Base-by-base conservation (phyloP, 176 grass and related monocot genomes). In the Thalia dealbata region DNA sequence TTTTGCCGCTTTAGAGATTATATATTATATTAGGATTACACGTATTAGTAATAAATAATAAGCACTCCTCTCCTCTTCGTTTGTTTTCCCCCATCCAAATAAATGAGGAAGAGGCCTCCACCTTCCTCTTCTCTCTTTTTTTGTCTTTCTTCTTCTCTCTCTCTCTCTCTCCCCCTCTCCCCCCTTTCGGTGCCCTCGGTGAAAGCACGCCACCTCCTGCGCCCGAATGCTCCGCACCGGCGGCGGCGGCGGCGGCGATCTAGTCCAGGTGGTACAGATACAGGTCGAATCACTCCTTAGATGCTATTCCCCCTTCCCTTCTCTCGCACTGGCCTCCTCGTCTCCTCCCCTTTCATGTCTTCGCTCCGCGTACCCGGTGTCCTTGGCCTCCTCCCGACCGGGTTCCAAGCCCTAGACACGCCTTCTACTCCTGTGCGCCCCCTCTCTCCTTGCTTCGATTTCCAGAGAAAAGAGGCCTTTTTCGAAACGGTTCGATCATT, bases 341-440 rank as follows among this genome's bases (percentile, higher is more conserved):
- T 28, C 69, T 52, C 44, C 21, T 44, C 25, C 21, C 45, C 45
- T 71, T 71, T 51, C 45, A 71, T 71, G 69, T 71, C 69, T 71
- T 71, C 44, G 23, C 46, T 27, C 45, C 12, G 69, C 69, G 14
- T 71, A 22, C 15, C 69, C 69, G 13, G 13, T 29, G 69, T 12
- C n/a, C n/a, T n/a, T 71, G 45, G 44, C 46, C 13, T 71, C 45
- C 69, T 51, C 46, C 23, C 24, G 45, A 51, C 69, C 23, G 69
- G 69, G 69, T 71, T 71, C 14, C 69, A 50, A 52, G 28, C 46
- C 3, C 46, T 71, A 71, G 22, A n/a, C 19, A 27, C 25, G 23
- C 69, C 25, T 52, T 28, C 46, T 71, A 7, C 24, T 46, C 42
- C 43, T 27, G 46, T 71, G 29, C 69, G 69, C 30, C 13, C 19